Evolutionary conservation across 2,329 filamentous ascomycete species (phyloP).

Genomic region (Pseudogymnoascus pannorum): DNA sequence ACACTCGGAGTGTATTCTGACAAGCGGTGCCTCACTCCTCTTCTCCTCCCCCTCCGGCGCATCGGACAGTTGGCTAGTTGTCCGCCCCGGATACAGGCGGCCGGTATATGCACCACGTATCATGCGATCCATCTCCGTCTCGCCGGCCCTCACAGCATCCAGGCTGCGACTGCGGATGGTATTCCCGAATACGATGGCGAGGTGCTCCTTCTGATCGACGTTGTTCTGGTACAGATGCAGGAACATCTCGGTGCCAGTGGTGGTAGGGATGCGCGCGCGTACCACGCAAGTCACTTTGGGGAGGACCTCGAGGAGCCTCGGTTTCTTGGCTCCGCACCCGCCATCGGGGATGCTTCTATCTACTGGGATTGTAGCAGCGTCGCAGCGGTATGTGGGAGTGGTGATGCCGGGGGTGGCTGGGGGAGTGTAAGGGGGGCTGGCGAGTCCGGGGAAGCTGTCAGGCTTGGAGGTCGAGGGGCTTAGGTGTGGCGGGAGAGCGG

Average conservation of each 20-base stretch:
- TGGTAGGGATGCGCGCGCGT: constrained; percentile 89
- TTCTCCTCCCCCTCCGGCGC: neutral
- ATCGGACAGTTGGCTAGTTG: constrained; percentile 36
- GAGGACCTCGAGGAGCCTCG: constrained; percentile 65
- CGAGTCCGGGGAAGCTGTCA: constrained; percentile 40
- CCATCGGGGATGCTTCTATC: constrained; percentile 47
- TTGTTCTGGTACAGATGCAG: constrained; percentile 90
- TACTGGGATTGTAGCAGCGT: constrained; percentile 38
- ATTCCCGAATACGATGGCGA: constrained; percentile 93
- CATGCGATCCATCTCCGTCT: constrained; percentile 86
- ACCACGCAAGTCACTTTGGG: constrained; percentile 88
- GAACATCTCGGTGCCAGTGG: constrained; percentile 90
- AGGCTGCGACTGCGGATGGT: constrained; percentile 69
- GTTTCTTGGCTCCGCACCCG: constrained; percentile 56
- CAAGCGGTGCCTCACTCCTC: constrained; percentile 53
- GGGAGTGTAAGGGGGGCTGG: constrained; percentile 80
- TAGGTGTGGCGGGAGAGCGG: constrained; percentile 11
- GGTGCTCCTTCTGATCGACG: constrained; percentile 88
- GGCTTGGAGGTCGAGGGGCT: constrained; percentile 11
- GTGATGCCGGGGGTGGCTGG: constrained; percentile 54
- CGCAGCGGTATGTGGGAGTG: constrained; percentile 38
- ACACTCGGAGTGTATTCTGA: constrained; percentile 95
- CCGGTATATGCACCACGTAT: constrained; percentile 90
- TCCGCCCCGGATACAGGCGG: constrained; percentile 76
- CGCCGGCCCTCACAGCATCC: constrained; percentile 63